Conservation (phyloP, 192 early-diverging fungal genomes). For the Backusella sp. region DNA sequence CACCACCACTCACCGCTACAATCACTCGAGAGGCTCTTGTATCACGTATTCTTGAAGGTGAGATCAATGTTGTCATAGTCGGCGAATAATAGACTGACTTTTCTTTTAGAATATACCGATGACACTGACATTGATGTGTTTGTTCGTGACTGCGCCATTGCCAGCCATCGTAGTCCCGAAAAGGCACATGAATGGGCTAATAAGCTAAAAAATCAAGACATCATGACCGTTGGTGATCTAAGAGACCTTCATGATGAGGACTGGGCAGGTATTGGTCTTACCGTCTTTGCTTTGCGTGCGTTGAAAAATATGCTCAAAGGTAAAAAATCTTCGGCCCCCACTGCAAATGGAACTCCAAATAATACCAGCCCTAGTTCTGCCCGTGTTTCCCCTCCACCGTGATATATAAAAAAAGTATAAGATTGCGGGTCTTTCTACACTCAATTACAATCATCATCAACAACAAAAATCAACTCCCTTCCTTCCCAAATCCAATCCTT, state of each 20-base stretch:
- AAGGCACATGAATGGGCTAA: constrained; percentile 76
- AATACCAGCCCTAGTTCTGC: background rate
- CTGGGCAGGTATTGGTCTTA: constrained; percentile 63
- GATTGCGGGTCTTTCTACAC: constrained; percentile 12
- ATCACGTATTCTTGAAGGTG: constrained; percentile 38
- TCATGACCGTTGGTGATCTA: constrained; percentile 79
- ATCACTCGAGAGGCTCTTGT: constrained; percentile 24
- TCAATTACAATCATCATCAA: background rate
- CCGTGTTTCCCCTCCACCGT: constrained; percentile 3
- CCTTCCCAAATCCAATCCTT: background rate
- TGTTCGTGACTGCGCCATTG: constrained; percentile 66
- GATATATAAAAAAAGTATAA: background rate
- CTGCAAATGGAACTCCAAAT: background rate
- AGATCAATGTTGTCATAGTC: background rate
- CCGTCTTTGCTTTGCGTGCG: constrained; percentile 55
- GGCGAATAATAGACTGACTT: background rate
- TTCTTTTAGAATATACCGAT: constrained; percentile 41
- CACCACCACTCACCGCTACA: background rate
- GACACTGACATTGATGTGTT: constrained; percentile 68
- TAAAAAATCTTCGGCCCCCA: constrained; percentile 28
- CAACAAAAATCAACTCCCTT: background rate
- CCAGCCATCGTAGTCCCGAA: constrained; percentile 62
- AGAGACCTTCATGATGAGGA: constrained; percentile 73
- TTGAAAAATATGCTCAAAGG: constrained; percentile 55
- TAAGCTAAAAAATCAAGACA: constrained; percentile 71